Conservation (phyloP, 1,284 basidiomycete species). For the Schizophyllum commune region DNA sequence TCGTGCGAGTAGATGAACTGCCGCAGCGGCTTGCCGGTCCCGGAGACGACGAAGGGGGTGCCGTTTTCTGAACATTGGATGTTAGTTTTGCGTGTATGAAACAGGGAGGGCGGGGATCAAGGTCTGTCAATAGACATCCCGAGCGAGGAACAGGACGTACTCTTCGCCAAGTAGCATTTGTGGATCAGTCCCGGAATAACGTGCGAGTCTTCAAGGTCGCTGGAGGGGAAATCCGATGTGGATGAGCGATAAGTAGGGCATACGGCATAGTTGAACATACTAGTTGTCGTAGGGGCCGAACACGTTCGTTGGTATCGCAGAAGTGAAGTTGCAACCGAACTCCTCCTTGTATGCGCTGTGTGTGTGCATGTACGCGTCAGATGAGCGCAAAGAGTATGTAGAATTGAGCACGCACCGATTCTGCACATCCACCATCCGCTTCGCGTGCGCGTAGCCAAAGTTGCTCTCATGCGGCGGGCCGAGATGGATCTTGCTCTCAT, state of each 20-base stretch:
- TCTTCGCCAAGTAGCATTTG: constrained; percentile 82
- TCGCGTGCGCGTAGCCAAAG: constrained; percentile 89
- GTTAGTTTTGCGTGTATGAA: neutral
- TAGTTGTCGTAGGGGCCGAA: constrained; percentile 83
- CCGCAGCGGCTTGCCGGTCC: constrained; percentile 80
- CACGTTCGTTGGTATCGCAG: constrained; percentile 88
- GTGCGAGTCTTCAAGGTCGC: constrained; percentile 81
- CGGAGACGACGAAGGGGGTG: constrained; percentile 76
- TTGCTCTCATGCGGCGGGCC: constrained; percentile 86
- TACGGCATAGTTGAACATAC: constrained; percentile 27
- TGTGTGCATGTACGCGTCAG: neutral
- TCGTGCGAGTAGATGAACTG: constrained; percentile 95
- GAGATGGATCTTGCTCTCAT: constrained; percentile 81
- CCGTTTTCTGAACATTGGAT: constrained; percentile 51
- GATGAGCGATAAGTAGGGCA: neutral
- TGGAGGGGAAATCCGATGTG: constrained; percentile 21
- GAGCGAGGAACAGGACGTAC: constrained; percentile 34
- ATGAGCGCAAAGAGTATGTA: neutral
- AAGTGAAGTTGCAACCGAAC: constrained; percentile 85
- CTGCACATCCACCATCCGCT: constrained; percentile 88
- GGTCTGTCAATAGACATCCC: neutral
- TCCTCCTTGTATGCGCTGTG: constrained; percentile 83
- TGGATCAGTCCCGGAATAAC: constrained; percentile 88
- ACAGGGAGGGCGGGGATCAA: too few species aligned
- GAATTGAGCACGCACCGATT: constrained; percentile 60